Base-by-base conservation (phyloP, 805 yeast species). In the Metschnikowia amazonensis region DNA sequence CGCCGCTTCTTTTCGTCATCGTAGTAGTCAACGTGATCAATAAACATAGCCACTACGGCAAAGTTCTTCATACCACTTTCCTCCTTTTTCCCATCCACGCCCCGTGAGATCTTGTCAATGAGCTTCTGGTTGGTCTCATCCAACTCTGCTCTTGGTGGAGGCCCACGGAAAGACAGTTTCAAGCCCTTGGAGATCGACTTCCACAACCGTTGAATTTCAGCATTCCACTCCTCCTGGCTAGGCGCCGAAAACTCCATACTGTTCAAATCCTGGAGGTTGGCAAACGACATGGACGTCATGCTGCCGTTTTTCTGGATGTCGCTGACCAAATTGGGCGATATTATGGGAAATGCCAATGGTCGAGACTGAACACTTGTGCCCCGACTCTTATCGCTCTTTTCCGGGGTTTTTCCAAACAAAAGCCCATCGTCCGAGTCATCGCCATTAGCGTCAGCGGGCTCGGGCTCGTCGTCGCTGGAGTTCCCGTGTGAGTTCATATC, bases 41-140 rank as follows among this genome's bases (percentile, higher is more conserved):
- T 75, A 57, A 86, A 80, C 68, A 88, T 62, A 32, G 84, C 81
- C 24, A 86, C 78, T 20, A 86, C 79, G 1, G 81, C 80, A 60
- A 84, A 87, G 60, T 86, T 81, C 58, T 80, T 82, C 45, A 75
- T 65, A 0, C 84, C 81, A 23, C 78, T 79, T 25, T 78, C 81
- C 42, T 79, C 82, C 57, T 79, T 76, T 36, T 79, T 74, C 6
- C 95, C 95, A 64, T 88, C 95, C 14, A 88, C 95, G 10, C 95
- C 92, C 54, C 95, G 74, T 39, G 77, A 72, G 38, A 88, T 82
- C 43, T 86, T 78, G 63, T 88, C 95, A 36, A 88, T 64, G 45
- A 72, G 61, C 53, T 78, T 79, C 30, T 72, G 70, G 46, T 78
- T 79, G 34, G 79, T 82, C 6, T 70, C 70, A 9, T 78, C 76